phyloP scores from a whole-genome alignment of 306 rosid species.

The Adenanthera pavonina region DNA sequence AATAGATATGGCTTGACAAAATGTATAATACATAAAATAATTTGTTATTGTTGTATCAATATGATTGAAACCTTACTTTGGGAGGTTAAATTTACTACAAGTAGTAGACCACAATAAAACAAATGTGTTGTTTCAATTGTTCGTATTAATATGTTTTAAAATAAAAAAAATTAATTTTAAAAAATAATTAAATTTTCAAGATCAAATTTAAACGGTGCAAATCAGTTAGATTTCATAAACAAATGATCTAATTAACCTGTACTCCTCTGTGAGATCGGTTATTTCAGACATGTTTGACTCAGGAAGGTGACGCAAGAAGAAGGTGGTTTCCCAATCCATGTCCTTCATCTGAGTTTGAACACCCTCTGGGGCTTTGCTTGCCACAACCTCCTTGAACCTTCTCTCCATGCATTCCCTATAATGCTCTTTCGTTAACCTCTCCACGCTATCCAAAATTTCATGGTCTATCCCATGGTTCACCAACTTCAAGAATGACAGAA shows the following conservation, averaged over 20 bases:
- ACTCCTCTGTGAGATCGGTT: not conserved
- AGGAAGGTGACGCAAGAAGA: not conserved
- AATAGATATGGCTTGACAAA: no score
- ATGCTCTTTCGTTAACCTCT: not conserved
- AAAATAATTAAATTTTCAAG: no score
- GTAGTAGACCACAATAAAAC: no score
- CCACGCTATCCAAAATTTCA: not conserved
- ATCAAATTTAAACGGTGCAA: no score
- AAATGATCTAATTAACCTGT: not conserved
- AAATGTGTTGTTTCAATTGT: no score
- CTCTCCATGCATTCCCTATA: not conserved
- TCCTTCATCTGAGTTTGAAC: not conserved
- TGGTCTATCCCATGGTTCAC: slow-evolving; percentile 14
- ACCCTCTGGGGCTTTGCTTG: not conserved
- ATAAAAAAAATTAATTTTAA: no score
- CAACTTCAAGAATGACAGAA: not conserved
- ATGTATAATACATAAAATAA: no score
- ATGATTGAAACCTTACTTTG: no score
- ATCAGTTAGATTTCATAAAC: no score
- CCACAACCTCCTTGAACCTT: not conserved
- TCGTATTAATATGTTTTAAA: no score
- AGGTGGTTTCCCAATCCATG: not conserved
- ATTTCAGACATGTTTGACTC: not conserved
- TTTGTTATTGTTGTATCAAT: no score
- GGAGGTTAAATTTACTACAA: no score